Evolutionary conservation across 140 eudicot species (phyloP).

Genomic region (Stevia rebaudiana): DNA sequence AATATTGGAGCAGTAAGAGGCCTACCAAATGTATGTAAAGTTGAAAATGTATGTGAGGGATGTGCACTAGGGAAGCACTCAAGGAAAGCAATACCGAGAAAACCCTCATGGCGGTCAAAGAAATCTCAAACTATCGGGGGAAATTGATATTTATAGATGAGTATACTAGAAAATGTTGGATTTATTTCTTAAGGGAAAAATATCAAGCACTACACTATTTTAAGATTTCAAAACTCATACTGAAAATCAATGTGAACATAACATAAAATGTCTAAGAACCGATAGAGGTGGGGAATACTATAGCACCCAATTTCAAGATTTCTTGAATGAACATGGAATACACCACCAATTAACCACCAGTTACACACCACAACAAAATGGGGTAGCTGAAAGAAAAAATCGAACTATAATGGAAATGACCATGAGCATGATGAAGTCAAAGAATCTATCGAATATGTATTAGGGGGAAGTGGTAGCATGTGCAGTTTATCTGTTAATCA

Average conservation of each 20-base stretch:
- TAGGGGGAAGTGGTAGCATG: background rate
- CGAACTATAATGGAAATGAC: background rate
- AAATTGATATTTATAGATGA: background rate
- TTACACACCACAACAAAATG: background rate
- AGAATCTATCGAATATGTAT: background rate
- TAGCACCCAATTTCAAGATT: background rate
- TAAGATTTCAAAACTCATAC: background rate
- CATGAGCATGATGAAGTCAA: background rate
- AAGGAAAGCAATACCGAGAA: background rate
- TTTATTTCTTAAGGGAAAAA: background rate
- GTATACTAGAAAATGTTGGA: background rate
- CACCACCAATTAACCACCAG: background rate
- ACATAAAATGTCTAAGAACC: too few species aligned
- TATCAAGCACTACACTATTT: background rate
- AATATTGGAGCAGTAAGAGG: background rate
- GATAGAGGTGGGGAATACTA: background rate
- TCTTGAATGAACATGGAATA: background rate
- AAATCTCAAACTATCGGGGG: background rate
- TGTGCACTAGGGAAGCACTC: background rate
- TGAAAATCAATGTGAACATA: background rate
- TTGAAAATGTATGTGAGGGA: background rate
- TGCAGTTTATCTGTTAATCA: background rate
- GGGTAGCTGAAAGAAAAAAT: background rate
- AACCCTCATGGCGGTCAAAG: background rate
- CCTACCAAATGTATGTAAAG: rapidly evolving